phyloP scores from a whole-genome alignment of 139 green algal genomes.

The Coelastrella sp. region DNA sequence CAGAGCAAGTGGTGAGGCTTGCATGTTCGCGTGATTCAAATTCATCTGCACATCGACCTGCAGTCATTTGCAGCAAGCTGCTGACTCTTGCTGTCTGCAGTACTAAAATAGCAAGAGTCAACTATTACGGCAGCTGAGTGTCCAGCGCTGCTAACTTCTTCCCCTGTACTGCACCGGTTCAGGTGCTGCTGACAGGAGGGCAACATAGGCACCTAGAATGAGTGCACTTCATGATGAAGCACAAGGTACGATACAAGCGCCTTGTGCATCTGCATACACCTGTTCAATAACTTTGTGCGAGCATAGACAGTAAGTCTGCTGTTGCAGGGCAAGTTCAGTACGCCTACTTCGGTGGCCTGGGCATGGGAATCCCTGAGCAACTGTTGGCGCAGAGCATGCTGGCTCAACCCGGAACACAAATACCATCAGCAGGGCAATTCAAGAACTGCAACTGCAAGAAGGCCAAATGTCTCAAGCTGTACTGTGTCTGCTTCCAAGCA shows the following conservation, averaged over 20 bases:
- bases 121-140: no score
- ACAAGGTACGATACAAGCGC: not conserved
- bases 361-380: not conserved
- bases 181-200: not conserved
- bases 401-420: not conserved
- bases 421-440: conserved; percentile 8
- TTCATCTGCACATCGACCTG: no score
- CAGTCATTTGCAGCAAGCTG: no score
- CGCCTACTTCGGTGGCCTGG: not conserved
- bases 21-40: no score
- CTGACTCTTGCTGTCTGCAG: no score
- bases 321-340: not conserved
- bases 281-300: not conserved
- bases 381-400: not conserved
- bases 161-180: not conserved
- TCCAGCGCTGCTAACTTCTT: not conserved
- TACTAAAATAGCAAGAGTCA: no score
- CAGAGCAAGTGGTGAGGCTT: no score
- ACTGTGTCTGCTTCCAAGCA: conserved; percentile 90
- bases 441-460: conserved; percentile 92
- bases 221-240: not conserved
- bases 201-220: not conserved
- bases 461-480: conserved; percentile 90
- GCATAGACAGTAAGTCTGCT: not conserved
- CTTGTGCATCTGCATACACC: not conserved